Evolutionary conservation across 768 basidiomycete species (phyloP).

Genomic region (Mycena crocata): DNA sequence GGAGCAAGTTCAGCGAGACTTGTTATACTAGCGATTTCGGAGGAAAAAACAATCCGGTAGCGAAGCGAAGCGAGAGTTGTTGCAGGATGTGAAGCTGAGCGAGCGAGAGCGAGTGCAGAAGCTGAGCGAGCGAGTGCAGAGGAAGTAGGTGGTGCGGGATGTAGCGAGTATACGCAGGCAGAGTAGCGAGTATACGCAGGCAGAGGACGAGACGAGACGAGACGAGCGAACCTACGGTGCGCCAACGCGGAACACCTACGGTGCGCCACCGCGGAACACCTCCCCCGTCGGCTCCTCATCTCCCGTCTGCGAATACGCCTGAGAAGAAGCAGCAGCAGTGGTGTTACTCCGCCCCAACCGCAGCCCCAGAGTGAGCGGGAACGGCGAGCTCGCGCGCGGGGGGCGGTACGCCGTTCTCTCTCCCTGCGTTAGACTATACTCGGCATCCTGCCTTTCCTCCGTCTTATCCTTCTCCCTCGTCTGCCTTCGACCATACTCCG

Average conservation of each 20-base stretch:
- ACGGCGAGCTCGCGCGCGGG: conserved; percentile 21
- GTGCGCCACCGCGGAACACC: too few relatives aligned
- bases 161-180: too few relatives aligned
- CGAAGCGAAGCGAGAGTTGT: too few relatives aligned
- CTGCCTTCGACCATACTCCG: background rate
- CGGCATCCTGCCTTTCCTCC: background rate
- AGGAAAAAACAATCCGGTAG: too few relatives aligned
- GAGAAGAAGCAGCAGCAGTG: background rate
- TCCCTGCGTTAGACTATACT: background rate
- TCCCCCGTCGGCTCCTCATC: background rate
- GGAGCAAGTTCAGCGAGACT: too few relatives aligned
- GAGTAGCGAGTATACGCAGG: background rate
- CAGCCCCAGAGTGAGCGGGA: conserved; percentile 5
- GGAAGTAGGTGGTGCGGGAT: too few relatives aligned
- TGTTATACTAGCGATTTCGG: too few relatives aligned
- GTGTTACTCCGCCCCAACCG: background rate
- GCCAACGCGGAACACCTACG: background rate
- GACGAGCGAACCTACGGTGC: background rate
- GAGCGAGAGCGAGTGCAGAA: too few relatives aligned
- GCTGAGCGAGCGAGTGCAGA: too few relatives aligned
- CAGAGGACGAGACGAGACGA: background rate
- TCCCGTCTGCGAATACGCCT: too few relatives aligned
- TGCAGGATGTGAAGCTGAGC: too few relatives aligned
- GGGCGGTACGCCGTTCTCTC: too few relatives aligned
- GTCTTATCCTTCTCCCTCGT: background rate